phyloP scores from a whole-genome alignment of 2,329 filamentous ascomycete species.

The Pleomassaria siparia region DNA sequence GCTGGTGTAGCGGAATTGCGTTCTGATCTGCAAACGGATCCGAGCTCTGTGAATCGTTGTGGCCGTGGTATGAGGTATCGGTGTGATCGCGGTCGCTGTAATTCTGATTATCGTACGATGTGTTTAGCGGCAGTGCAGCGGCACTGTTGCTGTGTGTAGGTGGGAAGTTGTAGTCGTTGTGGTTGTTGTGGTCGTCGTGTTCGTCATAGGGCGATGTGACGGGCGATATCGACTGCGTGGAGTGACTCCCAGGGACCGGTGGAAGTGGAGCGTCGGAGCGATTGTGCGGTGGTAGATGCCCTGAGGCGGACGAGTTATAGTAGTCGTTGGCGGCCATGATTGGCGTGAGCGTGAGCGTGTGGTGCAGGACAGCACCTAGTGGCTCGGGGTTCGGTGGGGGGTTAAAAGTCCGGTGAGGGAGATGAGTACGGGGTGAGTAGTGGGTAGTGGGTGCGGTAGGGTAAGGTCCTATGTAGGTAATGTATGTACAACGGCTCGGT shows the following conservation, averaged over 20 bases:
- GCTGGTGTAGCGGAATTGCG: conserved; percentile 48
- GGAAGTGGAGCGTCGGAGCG: conserved; percentile 47
- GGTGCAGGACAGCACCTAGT: background rate
- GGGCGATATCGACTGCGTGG: conserved; percentile 37
- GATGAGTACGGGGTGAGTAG: background rate
- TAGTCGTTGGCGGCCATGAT: conserved; percentile 60
- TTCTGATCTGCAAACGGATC: conserved; percentile 53
- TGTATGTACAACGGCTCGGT: too few species aligned
- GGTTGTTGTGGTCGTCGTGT: conserved; percentile 50
- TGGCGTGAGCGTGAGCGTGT: background rate
- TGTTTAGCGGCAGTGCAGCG: conserved; percentile 53
- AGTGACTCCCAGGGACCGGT: conserved; percentile 27
- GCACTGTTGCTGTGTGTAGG: conserved; percentile 22
- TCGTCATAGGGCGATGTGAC: conserved; percentile 38
- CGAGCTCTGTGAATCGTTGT: conserved; percentile 47
- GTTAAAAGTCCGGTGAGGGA: background rate
- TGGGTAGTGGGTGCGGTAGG: background rate
- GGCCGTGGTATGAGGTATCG: conserved; percentile 60
- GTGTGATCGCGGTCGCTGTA: too few species aligned
- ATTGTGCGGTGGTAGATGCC: conserved; percentile 15
- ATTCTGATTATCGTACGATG: conserved; percentile 50
- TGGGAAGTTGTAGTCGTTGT: conserved; percentile 53
- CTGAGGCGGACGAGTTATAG: conserved; percentile 51
- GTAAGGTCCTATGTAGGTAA: background rate
- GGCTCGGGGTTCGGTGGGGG: conserved; percentile 1